Evolutionary conservation across 2,329 filamentous ascomycete species (phyloP), one percentile per base, ranked within the genome.

Genomic region (Paramyrothecium roridum): DNA sequence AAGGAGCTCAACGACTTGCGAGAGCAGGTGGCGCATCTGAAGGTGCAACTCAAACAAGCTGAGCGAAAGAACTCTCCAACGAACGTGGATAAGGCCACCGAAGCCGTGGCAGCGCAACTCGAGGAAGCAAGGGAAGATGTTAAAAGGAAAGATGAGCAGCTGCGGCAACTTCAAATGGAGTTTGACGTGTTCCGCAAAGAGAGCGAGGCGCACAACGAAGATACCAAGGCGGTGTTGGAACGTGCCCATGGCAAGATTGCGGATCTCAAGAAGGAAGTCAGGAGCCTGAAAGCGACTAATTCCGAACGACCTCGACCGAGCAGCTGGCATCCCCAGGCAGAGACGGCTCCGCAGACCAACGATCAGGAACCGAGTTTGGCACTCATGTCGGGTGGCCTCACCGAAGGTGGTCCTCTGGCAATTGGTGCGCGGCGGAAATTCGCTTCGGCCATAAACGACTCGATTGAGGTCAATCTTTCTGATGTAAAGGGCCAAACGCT

Each of bases 201-300:
- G 48, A 78, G 80, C 19, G 80, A 84, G 57, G 67, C 74, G 7
- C 78, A 78, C 40, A 79, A 82, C n/a, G 70, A 73, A 10, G 83
- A 87, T 56, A 81, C 80, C 3, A 77, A 80, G 61, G 75, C 78
- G 17, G 80, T 85, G 2, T 61, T 86, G 48, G 76, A 80, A 53
- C 79, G 78, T 59, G 82, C 83, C 54, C 82, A 85, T 56, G 73
- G 76, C 43, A 83, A 83, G 66, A 83, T 86, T 56, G 70, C 76
- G 10, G 76, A 80, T 47, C 74, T 87, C 8, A 82, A 81, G 66
- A 80, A 78, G 60, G 79, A 83, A 59, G 67, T 84, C 43, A 75
- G 73, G 56, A 68, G 68, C 1, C 67, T 84, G 3, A 80, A 79
- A 62, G 63, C 63, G 8, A 30, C 43, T 3, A 55, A 56, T 6